Evolutionary conservation across 495 filamentous ascomycete genomes (phyloP), one percentile per base, ranked within the genome.

Genomic region (Aspergillus bertholletiae): DNA sequence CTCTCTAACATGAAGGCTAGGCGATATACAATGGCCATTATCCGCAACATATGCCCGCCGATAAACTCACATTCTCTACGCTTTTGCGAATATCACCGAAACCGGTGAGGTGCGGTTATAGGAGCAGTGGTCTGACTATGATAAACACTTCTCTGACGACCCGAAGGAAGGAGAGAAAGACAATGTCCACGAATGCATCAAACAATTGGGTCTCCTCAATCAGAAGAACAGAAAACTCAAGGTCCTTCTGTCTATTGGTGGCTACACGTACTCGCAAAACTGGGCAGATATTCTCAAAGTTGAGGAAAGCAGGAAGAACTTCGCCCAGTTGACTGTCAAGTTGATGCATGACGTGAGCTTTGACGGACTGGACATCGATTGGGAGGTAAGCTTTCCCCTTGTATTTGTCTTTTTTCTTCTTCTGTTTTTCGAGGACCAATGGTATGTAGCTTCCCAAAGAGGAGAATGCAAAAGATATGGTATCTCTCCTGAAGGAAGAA

Each of bases 131-230:
- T 80, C 84, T 53, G 87, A 91, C 57, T 67, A 75, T 4, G 72
- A 96, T 57, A 94, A 90, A 67, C 90, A 89, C 68, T 92, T 88
- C 59, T 73, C 88, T n/a, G 77, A 76, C 30, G 91, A 96, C 71
- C 84, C 81, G 83, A 82, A 79, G 59, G 84, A 88, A 44, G 46
- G 54, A n/a, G 81, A 87, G 20, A 43, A 15, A 7, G 87, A 78
- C 46, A 94, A 96, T 69, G 78, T 94, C 51, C 96, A 95, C 74
- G 91, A 91, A 43, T 92, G 87, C 69, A 64, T 92, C 24, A 96
- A 96, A 76, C 90, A 96, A 72, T 80, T 96, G 9, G 88, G 85
- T 70, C 74, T 95, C 5, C 82, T 90, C 34, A 96, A 96, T 76
- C 83, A 85, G 57, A 71, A 75, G 47, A 88, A 95, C 70, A 84